phyloP scores from a whole-genome alignment of 1,284 basidiomycete genomes.

The Fistulinella staudtii region DNA sequence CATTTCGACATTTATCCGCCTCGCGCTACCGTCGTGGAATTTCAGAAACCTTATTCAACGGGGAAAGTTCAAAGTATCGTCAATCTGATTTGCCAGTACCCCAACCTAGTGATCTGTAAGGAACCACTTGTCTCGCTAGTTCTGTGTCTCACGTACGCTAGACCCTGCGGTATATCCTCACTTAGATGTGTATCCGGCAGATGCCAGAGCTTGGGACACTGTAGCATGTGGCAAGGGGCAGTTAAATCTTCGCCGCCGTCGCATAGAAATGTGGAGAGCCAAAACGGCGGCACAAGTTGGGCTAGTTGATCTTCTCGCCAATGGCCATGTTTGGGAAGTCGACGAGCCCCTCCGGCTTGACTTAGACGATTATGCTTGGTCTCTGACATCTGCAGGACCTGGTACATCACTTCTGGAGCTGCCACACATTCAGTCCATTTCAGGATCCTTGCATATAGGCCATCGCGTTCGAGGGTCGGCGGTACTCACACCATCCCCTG shows the following conservation, averaged over 20 bases:
- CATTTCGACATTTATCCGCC: constrained; percentile 44
- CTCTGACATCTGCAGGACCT: constrained; percentile 63
- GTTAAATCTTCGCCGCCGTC: constrained; percentile 10
- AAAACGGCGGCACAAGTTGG: constrained; percentile 14
- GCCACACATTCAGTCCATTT: constrained; percentile 34
- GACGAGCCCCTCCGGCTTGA: constrained; percentile 40
- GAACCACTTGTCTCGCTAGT: not conserved
- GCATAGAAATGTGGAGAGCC: constrained; percentile 18
- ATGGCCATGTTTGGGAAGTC: constrained; percentile 17
- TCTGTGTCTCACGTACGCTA: constrained; percentile 9
- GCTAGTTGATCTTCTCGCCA: constrained; percentile 11
- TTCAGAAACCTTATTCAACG: not conserved
- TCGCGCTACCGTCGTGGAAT: not conserved
- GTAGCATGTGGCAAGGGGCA: constrained; percentile 1
- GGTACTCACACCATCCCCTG: constrained; percentile 46
- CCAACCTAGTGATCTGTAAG: constrained; percentile 26
- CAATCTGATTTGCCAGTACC: constrained; percentile 14
- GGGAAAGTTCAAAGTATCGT: too few relatives aligned
- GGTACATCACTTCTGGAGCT: constrained; percentile 41
- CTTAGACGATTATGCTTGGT: constrained; percentile 66
- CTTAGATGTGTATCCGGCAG: constrained; percentile 29
- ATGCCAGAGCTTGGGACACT: not conserved
- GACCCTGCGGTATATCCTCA: constrained; percentile 32
- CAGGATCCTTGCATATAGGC: constrained; percentile 55
- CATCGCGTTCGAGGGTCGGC: constrained; percentile 56